phyloP scores from a whole-genome alignment of 768 basidiomycete species.

The Sarcodon sp. region DNA sequence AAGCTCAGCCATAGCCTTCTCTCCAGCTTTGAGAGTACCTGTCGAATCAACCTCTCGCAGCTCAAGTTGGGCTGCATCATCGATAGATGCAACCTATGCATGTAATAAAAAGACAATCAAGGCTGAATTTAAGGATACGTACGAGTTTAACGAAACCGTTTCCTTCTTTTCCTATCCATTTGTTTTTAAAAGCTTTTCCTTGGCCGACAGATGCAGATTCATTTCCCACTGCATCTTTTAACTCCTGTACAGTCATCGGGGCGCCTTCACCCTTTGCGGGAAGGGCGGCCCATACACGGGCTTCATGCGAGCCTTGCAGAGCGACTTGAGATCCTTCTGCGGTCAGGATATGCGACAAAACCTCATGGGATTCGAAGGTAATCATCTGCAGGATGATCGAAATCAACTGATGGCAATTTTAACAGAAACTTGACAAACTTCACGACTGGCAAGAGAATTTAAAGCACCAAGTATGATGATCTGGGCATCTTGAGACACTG shows the following conservation, averaged over 20 bases:
- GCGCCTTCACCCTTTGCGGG: conserved; percentile 57
- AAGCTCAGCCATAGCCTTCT: conserved; percentile 76
- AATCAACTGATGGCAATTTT: background rate
- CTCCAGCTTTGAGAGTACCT: conserved; percentile 61
- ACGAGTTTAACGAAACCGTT: conserved; percentile 80
- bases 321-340: conserved; percentile 75
- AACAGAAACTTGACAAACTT: conserved; percentile 34
- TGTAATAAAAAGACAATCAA: background rate
- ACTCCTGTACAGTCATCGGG: conserved; percentile 50
- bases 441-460: conserved; percentile 80
- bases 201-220: conserved; percentile 91
- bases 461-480: conserved; percentile 78
- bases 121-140: conserved; percentile 19
- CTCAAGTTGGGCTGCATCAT: conserved; percentile 66
- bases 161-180: conserved; percentile 91
- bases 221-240: conserved; percentile 71
- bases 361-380: conserved; percentile 65
- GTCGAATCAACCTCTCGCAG: conserved; percentile 60
- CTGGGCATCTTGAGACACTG: conserved; percentile 65
- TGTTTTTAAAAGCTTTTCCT: conserved; percentile 91
- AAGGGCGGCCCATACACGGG: conserved; percentile 81
- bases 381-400: conserved; percentile 51
- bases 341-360: conserved; percentile 60
- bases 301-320: conserved; percentile 84
- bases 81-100: conserved; percentile 44